phyloP scores from a whole-genome alignment of 2,329 filamentous ascomycete species.

The Colletotrichum sp. region DNA sequence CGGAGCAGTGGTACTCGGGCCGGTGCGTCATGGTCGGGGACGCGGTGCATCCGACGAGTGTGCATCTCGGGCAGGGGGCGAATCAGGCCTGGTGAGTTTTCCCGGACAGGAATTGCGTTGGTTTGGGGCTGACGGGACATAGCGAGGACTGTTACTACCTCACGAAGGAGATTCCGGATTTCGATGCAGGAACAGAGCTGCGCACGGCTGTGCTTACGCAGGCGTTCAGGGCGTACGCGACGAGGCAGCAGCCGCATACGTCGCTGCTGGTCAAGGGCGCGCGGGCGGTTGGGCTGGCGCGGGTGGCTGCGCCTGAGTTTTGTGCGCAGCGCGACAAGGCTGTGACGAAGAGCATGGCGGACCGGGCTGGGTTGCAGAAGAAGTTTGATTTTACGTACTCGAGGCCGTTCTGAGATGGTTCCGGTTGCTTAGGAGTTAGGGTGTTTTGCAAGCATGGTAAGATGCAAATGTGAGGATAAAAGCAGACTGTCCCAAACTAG shows the following conservation, averaged over 20 bases:
- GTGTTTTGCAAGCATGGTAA: not conserved
- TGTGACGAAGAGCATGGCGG: not conserved
- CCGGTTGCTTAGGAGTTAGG: not conserved
- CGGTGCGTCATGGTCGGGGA: slow-evolving; percentile 27
- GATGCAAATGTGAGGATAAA: accelerated
- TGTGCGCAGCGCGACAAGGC: slow-evolving; percentile 14
- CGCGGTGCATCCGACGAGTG: slow-evolving; percentile 29
- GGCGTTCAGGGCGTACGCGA: slow-evolving; percentile 11
- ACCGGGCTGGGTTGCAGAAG: not conserved
- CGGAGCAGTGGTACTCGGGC: slow-evolving; percentile 26
- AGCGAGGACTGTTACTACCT: slow-evolving; percentile 15
- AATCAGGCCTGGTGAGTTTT: slow-evolving; percentile 20
- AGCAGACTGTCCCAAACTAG: not conserved
- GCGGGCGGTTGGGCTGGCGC: slow-evolving; percentile 20
- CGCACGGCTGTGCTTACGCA: not conserved
- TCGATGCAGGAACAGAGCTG: not conserved
- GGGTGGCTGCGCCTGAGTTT: slow-evolving; percentile 21
- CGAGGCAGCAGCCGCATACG: slow-evolving; percentile 26
- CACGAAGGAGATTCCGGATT: not conserved
- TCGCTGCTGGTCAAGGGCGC: slow-evolving; percentile 26
- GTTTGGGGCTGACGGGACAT: not conserved
- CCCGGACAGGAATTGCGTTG: not conserved
- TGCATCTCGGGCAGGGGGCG: slow-evolving; percentile 29
- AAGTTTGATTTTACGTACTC: slow-evolving; percentile 5
- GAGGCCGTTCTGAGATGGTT: not conserved